Conservation (phyloP, 805 yeast genomes). For the Kregervanrija fluxuum region DNA sequence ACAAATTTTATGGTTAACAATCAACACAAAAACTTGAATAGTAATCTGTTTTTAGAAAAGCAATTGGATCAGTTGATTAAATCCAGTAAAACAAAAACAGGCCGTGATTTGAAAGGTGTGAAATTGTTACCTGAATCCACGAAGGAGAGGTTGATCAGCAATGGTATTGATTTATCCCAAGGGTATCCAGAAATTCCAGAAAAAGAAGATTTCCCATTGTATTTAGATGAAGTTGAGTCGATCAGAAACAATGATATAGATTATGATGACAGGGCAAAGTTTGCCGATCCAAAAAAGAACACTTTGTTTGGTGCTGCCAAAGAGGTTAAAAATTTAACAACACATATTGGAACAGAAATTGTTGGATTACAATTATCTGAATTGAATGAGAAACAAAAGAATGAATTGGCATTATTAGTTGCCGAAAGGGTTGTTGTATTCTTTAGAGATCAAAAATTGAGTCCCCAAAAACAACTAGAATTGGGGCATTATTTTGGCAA, state of each 20-base stretch:
- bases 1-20: too few species aligned
- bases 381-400: constrained; percentile 33
- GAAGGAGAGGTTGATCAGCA: constrained; percentile 25
- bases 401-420: constrained; percentile 37
- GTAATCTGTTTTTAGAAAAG: too few species aligned
- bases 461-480: constrained; percentile 35
- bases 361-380: constrained; percentile 38
- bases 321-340: constrained; percentile 35
- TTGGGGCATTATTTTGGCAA: constrained; percentile 38
- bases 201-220: constrained; percentile 25
- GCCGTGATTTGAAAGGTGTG: constrained; percentile 14
- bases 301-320: constrained; percentile 33
- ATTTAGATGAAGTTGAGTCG: constrained; percentile 31
- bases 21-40: too few species aligned
- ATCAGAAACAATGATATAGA: constrained; percentile 27
- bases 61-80: too few species aligned
- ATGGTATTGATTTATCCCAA: constrained; percentile 27
- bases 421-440: constrained; percentile 44
- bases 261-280: constrained; percentile 26
- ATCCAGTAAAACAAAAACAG: background rate
- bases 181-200: constrained; percentile 34
- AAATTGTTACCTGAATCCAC: constrained; percentile 20
- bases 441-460: constrained; percentile 37
- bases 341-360: constrained; percentile 41
- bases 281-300: constrained; percentile 34